Evolutionary conservation across 108 stramenopile species (phyloP).

Genomic region (Conticribra guillardii): DNA sequence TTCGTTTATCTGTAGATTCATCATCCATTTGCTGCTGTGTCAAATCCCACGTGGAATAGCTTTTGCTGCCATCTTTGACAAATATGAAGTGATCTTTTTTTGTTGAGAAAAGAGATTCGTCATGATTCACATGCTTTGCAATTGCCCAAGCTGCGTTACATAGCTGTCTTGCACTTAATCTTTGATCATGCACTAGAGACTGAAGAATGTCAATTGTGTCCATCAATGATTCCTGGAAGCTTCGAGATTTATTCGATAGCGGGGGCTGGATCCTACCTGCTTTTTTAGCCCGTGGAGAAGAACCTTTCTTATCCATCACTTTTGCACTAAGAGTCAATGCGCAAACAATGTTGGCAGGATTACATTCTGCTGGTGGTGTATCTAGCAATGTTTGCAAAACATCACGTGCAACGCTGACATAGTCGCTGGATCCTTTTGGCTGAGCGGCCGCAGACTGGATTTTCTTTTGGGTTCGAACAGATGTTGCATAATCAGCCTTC

Average conservation of each 20-base stretch:
- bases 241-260: conserved; percentile 13
- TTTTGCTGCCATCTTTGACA: conserved; percentile 23
- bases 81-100: conserved; percentile 11
- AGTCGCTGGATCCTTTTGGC: conserved; percentile 11
- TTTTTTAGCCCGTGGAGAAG: conserved; percentile 7
- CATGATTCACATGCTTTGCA: conserved; percentile 69
- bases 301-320: conserved; percentile 13
- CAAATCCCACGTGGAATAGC: conserved; percentile 40
- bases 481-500: conserved; percentile 58
- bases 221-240: conserved; percentile 50
- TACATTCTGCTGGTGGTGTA: conserved; percentile 60
- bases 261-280: not conserved
- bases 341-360: conserved; percentile 80
- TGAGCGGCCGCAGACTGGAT: conserved; percentile 46
- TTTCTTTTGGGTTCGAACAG: conserved; percentile 56
- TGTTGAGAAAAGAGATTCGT: conserved; percentile 31
- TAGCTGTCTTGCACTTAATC: conserved; percentile 67
- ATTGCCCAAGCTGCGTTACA: conserved; percentile 83
- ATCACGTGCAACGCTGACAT: conserved; percentile 37
- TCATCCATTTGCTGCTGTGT: conserved; percentile 23
- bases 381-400: conserved; percentile 58
- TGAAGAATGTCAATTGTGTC: conserved; percentile 55
- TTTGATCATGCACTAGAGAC: conserved; percentile 37
- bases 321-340: conserved; percentile 82
- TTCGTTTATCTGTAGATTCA: conserved; percentile 13